Evolutionary conservation across 768 basidiomycete genomes (phyloP).

Genomic region (Floccularia luteovirens): DNA sequence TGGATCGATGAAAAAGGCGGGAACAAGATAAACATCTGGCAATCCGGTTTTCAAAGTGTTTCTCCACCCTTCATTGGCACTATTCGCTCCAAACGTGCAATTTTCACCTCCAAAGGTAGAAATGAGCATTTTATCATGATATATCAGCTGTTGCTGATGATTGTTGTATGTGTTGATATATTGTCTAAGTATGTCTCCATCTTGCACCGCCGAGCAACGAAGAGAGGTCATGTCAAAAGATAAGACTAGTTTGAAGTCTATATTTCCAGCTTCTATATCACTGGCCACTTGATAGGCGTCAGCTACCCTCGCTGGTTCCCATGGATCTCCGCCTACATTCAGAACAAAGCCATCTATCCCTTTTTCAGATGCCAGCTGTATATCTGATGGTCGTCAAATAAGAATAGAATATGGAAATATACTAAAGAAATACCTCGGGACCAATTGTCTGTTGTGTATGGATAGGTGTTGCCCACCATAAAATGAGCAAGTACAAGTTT

Average conservation of each 20-base stretch:
- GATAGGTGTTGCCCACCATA: constrained; percentile 60
- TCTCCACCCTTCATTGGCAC: constrained; percentile 35
- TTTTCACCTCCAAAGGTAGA: constrained; percentile 47
- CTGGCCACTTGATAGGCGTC: constrained; percentile 36
- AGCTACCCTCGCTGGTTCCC: constrained; percentile 32
- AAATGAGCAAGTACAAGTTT: constrained; percentile 45
- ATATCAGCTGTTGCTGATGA: constrained; percentile 34
- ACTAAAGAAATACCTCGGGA: constrained; percentile 12
- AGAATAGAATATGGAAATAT: not conserved
- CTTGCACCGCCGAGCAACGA: constrained; percentile 27
- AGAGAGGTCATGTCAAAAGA: constrained; percentile 40
- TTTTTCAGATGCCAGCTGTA: constrained; percentile 35
- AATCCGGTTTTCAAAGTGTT: constrained; percentile 18
- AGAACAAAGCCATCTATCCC: constrained; percentile 51
- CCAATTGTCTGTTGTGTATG: constrained; percentile 45
- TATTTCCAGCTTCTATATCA: not conserved
- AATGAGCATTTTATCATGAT: constrained; percentile 31
- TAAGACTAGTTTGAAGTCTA: constrained; percentile 37
- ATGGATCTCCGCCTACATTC: constrained; percentile 43
- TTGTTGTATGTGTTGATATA: constrained; percentile 29
- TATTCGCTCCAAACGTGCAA: constrained; percentile 42
- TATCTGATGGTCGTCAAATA: constrained; percentile 24
- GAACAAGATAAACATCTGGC: constrained; percentile 41
- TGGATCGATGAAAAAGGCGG: constrained; percentile 49
- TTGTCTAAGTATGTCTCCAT: constrained; percentile 23